phyloP scores from a whole-genome alignment of 1,139 yeast species.

The Yamadazyma conglobata region DNA sequence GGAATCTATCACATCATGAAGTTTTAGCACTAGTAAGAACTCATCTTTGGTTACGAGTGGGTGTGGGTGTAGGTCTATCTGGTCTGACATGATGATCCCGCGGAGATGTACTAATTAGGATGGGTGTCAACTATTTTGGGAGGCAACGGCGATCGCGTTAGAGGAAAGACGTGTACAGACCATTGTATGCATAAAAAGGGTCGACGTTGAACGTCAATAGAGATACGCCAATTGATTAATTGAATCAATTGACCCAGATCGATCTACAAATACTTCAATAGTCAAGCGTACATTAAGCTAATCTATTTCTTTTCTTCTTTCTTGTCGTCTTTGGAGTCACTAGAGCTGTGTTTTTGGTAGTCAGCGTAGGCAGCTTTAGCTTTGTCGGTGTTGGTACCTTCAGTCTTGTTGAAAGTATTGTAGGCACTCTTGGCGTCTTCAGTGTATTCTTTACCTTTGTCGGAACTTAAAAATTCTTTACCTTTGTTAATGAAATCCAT shows the following conservation, averaged over 20 bases:
- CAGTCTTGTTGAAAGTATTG: slow-evolving; percentile 25
- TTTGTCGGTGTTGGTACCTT: slow-evolving; percentile 29
- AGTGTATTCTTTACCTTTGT: slow-evolving; percentile 17
- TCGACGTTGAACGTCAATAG: too few relatives aligned
- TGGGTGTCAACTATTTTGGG: too few relatives aligned
- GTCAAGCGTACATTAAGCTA: background rate
- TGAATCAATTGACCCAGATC: too few relatives aligned
- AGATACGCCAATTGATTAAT: too few relatives aligned
- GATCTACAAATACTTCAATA: too few relatives aligned
- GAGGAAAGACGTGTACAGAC: too few relatives aligned
- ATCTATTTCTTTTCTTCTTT: slow-evolving; percentile 10
- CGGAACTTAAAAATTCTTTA: slow-evolving; percentile 19
- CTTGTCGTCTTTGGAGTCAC: slow-evolving; percentile 14
- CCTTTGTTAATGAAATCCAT: slow-evolving; percentile 43
- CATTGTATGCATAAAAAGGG: too few relatives aligned
- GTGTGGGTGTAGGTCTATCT: slow-evolving; percentile 9
- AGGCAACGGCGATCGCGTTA: too few relatives aligned
- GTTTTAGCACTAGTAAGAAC: slow-evolving; percentile 6
- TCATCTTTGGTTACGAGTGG: slow-evolving; percentile 8
- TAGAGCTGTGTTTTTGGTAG: slow-evolving; percentile 18
- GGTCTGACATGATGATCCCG: too few relatives aligned
- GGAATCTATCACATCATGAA: slow-evolving; percentile 15
- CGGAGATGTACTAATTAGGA: too few relatives aligned
- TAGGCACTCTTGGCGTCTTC: slow-evolving; percentile 36
- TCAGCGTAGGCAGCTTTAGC: slow-evolving; percentile 34